Evolutionary conservation across 306 rosid species (phyloP), one percentile per base, ranked within the genome.

Genomic region (Quercus glauca): DNA sequence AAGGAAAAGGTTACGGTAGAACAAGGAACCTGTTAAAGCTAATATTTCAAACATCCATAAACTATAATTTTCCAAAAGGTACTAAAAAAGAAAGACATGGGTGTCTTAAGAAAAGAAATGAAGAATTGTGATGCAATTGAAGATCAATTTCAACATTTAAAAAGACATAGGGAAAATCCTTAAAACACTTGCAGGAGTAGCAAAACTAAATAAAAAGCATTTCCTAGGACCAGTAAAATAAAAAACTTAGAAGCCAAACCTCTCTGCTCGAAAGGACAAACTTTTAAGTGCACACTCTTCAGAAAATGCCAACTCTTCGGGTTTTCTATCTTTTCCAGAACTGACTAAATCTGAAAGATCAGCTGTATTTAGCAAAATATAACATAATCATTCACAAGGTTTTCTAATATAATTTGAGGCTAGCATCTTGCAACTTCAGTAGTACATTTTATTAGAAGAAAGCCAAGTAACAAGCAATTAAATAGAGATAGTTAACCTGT

Each of bases 341-440:
- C 92, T 89, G 85, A 93, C 98, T 79, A 95, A 78, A 77, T 95
- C 99, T n/a, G 93, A 93, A 77, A 95, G 97, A 83, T 95, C 99
- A 69, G 97, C 73, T 70, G 89, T 89, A 79, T 95, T 93, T 98
- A 93, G 98, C 92, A 87, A 80, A 37, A 67, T 14, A 79, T 6
- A 81, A 25, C 56, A 61, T 37, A 76, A 33, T 58, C 49, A 75
- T 51, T 67, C 51, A 77, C 31, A 79, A 74, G 45, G 73, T 72
- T 78, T 82, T 67, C 74, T 53, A 86, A 75, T 79, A 67, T 63
- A 37, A 79, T 83, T 45, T 25, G 73, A 75, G 49, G 58, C 20
- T 45, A 6, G 57, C 74, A 28, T 59, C 21, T 73, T 82, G 26
- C 55, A 75, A 58, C n/a, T 81, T 77, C 67, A 41, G 69, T 21